phyloP scores from a whole-genome alignment of 495 filamentous ascomycete genomes.

The Aspergillus sparsus region DNA sequence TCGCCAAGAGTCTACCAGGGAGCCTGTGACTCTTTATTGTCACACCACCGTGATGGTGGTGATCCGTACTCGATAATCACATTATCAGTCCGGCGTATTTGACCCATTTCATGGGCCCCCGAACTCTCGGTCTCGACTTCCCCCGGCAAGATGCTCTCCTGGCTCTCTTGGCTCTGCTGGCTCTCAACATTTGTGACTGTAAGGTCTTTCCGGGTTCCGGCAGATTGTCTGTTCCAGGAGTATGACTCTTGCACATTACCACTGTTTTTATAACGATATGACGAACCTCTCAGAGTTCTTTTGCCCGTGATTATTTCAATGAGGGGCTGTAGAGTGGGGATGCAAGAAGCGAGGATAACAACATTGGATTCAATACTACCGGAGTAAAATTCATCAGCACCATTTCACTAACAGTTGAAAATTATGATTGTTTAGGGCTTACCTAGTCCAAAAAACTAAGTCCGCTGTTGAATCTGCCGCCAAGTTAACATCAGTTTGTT shows the following conservation, averaged over 20 bases:
- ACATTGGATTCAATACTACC: constrained; percentile 49
- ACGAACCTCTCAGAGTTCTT: constrained; percentile 16
- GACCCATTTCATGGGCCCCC: constrained; percentile 7
- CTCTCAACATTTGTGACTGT: constrained; percentile 16
- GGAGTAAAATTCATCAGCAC: background rate
- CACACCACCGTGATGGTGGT: background rate
- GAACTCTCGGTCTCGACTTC: background rate
- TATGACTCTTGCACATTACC: constrained; percentile 7
- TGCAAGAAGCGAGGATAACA: constrained; percentile 51
- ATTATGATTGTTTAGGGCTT: background rate
- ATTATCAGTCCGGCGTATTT: constrained; percentile 25
- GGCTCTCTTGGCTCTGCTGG: constrained; percentile 14
- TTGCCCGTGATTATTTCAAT: constrained; percentile 35
- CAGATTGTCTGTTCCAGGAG: background rate
- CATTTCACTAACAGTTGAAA: background rate
- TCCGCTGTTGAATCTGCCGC: constrained; percentile 36
- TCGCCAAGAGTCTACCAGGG: background rate
- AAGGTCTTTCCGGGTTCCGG: constrained; percentile 10
- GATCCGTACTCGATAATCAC: constrained; percentile 25
- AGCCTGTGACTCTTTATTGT: background rate
- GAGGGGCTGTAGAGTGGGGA: constrained; percentile 49
- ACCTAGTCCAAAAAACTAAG: constrained; percentile 52
- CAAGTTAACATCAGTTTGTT: background rate
- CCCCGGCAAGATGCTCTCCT: constrained; percentile 21
- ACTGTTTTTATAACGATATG: constrained; percentile 9